These are phyloP conservation scores for Termitomyces titanicus DNA, from an alignment of 768 basidiomycete genomes.

Conservation along the genomic window DNA sequence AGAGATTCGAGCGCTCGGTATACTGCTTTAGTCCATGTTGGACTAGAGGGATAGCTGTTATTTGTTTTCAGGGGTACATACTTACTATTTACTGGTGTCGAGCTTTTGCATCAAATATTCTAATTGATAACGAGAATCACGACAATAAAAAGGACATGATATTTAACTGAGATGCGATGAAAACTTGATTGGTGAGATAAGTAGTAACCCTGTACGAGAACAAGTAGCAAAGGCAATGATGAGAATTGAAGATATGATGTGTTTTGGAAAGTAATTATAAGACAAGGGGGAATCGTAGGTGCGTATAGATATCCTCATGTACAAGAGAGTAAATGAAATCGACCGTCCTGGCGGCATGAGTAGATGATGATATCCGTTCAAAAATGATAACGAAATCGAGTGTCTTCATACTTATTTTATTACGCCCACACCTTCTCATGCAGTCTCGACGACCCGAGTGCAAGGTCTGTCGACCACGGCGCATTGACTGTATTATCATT, in stretches of 20 bases:
- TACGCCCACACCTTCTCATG: slow-evolving; percentile 61
- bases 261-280: slow-evolving; percentile 14
- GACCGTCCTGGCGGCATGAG: slow-evolving; percentile 43
- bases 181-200: slow-evolving; percentile 36
- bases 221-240: slow-evolving; percentile 31
- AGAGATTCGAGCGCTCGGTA: slow-evolving; percentile 47
- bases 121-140: slow-evolving; percentile 1
- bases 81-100: no score
- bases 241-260: slow-evolving; percentile 19
- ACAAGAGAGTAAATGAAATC: slow-evolving; percentile 16
- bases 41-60: no score
- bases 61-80: no score
- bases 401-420: slow-evolving; percentile 15
- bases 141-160: slow-evolving; percentile 47
- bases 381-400: slow-evolving; percentile 18
- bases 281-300: slow-evolving; percentile 15
- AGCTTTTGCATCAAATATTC: background rate
- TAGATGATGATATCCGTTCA: slow-evolving; percentile 25
- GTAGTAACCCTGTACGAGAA: slow-evolving; percentile 33
- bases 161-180: slow-evolving; percentile 37
- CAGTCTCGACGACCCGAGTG: slow-evolving; percentile 47
- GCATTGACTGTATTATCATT: slow-evolving; percentile 53
- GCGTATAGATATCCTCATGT: slow-evolving; percentile 17
- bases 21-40: slow-evolving; percentile 16
- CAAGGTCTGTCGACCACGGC: slow-evolving; percentile 58